These are phyloP conservation scores for Phytophthora pistaciae DNA, from an alignment of 352 stramenopile genomes.

Conservation along the genomic window DNA sequence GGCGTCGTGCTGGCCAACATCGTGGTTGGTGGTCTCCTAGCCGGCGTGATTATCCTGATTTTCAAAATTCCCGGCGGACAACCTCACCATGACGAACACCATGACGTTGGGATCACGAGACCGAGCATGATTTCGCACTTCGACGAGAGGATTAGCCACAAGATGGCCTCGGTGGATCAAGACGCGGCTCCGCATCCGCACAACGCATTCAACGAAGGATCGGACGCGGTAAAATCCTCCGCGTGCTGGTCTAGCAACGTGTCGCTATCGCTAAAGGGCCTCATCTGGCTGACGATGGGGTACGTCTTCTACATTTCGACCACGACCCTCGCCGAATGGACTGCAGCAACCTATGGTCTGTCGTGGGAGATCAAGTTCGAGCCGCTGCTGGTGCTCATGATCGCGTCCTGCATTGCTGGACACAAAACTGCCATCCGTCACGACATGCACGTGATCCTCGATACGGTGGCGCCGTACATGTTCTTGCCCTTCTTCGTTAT, in stretches of 20 bases:
- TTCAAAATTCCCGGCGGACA: slow-evolving; percentile 63
- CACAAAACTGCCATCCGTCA: slow-evolving; percentile 66
- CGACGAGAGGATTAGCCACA: slow-evolving; percentile 34
- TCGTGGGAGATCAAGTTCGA: slow-evolving; percentile 78
- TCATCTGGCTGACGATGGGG: slow-evolving; percentile 72
- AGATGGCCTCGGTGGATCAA: slow-evolving; percentile 21
- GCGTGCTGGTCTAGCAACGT: slow-evolving; percentile 31
- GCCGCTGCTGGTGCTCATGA: slow-evolving; percentile 73
- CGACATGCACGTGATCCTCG: slow-evolving; percentile 81
- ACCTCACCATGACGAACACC: slow-evolving; percentile 11
- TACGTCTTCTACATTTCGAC: slow-evolving; percentile 71
- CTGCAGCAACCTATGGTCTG: slow-evolving; percentile 52
- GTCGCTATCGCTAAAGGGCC: slow-evolving; percentile 62
- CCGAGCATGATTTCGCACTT: slow-evolving; percentile 22
- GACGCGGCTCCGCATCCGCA: slow-evolving; percentile 57
- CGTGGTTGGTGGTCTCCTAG: slow-evolving; percentile 52
- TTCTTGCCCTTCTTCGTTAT: slow-evolving; percentile 83
- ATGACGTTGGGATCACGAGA: not conserved
- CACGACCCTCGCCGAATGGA: slow-evolving; percentile 45
- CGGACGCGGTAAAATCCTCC: slow-evolving; percentile 38
- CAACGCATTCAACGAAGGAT: slow-evolving; percentile 45
- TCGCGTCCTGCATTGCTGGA: slow-evolving; percentile 66
- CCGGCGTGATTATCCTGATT: slow-evolving; percentile 58
- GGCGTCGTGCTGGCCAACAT: slow-evolving; percentile 65
- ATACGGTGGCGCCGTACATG: slow-evolving; percentile 71